Evolutionary conservation across 306 rosid genomes (phyloP).

Genomic region (Rubus parviflorus): DNA sequence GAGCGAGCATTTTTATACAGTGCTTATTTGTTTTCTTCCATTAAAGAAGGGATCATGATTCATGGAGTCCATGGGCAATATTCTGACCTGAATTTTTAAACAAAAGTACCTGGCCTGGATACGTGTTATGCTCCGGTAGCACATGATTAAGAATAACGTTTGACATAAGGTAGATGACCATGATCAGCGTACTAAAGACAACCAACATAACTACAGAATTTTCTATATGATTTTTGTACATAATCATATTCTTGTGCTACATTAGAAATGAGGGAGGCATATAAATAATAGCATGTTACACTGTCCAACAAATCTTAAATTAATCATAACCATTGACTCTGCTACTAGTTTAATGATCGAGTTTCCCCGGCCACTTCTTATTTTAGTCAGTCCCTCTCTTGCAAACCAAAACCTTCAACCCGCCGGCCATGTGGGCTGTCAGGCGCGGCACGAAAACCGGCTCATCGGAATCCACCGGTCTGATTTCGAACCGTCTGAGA

Average conservation of each 20-base stretch:
- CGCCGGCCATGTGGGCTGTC: slow-evolving; percentile 94
- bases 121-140: slow-evolving; percentile 18
- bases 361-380: background rate
- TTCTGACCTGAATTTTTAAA: slow-evolving; percentile 24
- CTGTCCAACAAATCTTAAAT: slow-evolving; percentile 15
- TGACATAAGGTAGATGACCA: slow-evolving; percentile 15
- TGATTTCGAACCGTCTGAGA: slow-evolving; percentile 49
- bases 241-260: slow-evolving; percentile 10
- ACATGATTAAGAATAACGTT: background rate
- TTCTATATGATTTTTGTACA: slow-evolving; percentile 14
- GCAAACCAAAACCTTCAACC: slow-evolving; percentile 52
- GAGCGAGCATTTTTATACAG: background rate
- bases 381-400: slow-evolving; percentile 44
- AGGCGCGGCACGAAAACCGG: slow-evolving; percentile 81
- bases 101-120: slow-evolving; percentile 2
- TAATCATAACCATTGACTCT: slow-evolving; percentile 17
- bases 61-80: slow-evolving; percentile 9
- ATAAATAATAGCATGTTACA: slow-evolving; percentile 23
- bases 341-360: slow-evolving; percentile 12
- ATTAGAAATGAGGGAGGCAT: slow-evolving; percentile 22
- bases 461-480: slow-evolving; percentile 31
- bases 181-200: background rate
- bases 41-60: background rate
- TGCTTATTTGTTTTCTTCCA: slow-evolving; percentile 1
- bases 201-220: background rate